phyloP scores from a whole-genome alignment of 768 basidiomycete species.

The Phanerodontia chrysosporium region DNA sequence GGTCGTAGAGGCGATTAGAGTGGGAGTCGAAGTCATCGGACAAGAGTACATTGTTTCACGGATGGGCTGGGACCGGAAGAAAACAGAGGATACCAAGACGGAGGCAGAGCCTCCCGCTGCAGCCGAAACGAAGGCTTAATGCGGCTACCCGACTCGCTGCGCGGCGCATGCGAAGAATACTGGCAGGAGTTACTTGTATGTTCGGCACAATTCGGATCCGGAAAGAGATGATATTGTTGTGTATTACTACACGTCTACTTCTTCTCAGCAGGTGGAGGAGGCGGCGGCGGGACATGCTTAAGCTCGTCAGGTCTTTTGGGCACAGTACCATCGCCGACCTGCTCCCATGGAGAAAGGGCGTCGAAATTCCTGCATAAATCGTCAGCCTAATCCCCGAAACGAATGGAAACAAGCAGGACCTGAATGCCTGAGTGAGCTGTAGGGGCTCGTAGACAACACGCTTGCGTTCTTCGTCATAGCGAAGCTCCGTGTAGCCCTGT shows the following conservation, averaged over 20 bases:
- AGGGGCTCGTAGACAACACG: constrained; percentile 97
- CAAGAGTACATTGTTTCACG: constrained; percentile 86
- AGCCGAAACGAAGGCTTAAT: constrained; percentile 8
- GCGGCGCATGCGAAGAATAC: neutral
- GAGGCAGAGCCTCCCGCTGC: neutral
- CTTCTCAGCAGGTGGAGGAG: constrained; percentile 68
- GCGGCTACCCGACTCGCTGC: neutral
- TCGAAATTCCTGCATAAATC: constrained; percentile 76
- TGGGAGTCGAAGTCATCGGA: constrained; percentile 86
- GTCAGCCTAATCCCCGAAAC: neutral
- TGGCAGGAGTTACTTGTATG: neutral
- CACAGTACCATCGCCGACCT: constrained; percentile 67
- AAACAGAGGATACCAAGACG: constrained; percentile 9
- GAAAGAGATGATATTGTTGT: constrained; percentile 5
- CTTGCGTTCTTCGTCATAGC: constrained; percentile 97
- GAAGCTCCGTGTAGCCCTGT: constrained; percentile 98
- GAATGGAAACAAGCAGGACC: constrained; percentile 42
- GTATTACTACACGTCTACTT: constrained; percentile 57
- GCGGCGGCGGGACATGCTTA: constrained; percentile 72
- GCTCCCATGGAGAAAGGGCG: constrained; percentile 92
- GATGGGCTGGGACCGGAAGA: constrained; percentile 68
- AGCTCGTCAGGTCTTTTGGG: constrained; percentile 62
- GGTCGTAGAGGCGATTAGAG: constrained; percentile 79
- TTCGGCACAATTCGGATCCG: neutral
- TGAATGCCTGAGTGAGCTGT: constrained; percentile 96